Base-by-base conservation (phyloP, 371 early-diverging fungal genomes). In the Rhizopus sp. region DNA sequence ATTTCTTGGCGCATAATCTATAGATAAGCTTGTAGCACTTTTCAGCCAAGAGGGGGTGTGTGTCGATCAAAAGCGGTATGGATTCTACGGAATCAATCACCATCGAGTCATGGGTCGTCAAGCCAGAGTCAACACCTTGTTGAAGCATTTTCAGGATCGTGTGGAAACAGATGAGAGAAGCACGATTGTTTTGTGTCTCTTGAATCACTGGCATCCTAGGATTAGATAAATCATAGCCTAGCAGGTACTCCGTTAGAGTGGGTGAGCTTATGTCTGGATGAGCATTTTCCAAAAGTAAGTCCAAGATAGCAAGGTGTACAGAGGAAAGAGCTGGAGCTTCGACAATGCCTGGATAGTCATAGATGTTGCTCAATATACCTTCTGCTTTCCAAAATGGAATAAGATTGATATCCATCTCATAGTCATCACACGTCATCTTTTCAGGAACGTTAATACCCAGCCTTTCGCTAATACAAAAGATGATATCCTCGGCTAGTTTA, bases 1-100 rank as follows among this genome's bases (percentile, higher is more conserved):
- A 65, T 0, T 81, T 63, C 45, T 89, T 86, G 2, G 87, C 63
- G 62, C 92, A 93, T 16, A 98, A 82, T 39, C 72, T 78, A 66
- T 93, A 91, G 12, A 98, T 63, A 16, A 96, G 73, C 55, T 91
- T 84, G 53, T 88, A 94, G 68, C 96, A 96, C 59, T 87, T 86
- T 63, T 93, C 94, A 1, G 90, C 89, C 23, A 96, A 74, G 16
- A 83, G 81, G 13, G 97, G 93, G 53, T 93, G 92, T 0, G 78
- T 82, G 37, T 74, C 70, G 41, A 70, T 85, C 12, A 95, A 72
- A 4, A 86, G 85, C 32, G 60, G 48, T 0, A 62, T 41, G 13
- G 47, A 31, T 9, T 55, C 56, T 2, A 52, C 47, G 16, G 58
- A 48, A 9, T 73, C 66, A 15, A 62, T 62, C 47, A 51, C 56